Base-by-base conservation (phyloP, 108 stramenopile genomes). In the Hondaea fermentalgiana region DNA sequence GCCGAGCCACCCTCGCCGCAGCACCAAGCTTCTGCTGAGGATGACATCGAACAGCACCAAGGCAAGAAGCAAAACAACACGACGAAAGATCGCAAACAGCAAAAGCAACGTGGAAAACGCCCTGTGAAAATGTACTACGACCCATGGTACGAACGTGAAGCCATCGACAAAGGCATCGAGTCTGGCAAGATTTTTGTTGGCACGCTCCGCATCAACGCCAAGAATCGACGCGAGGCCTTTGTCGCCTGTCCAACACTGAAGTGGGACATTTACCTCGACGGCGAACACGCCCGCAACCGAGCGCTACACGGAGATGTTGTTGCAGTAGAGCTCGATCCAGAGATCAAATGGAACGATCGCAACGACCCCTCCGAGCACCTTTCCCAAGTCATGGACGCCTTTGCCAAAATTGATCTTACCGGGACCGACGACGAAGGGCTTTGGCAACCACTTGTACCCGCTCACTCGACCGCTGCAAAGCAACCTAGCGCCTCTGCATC, bases 261-360 rank as follows among this genome's bases (percentile, higher is more conserved):
- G 0, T 51, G 16, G 51, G 97, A 98, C 89, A 91, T 97, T 25
- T 29, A 96, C 45, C 88, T 98, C 43, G 87, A 89, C 44, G 90
- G 89, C n/a, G 92, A 92, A 35, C 55, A 91, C 53, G 92, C 92
- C 58, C 92, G 95, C 12, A 98, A 98, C 90, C 92, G 97, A 16
- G 96, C 96, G 0, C 88, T 97, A 58, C 94, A 97, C 93, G 96
- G 96, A 0, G 96, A 98, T 91, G 72, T 88, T 19, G 96, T 98
- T 5, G 97, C 93, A 93, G 94, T 98, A 16, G 94, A 96, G 89
- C 59, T 98, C 12, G 44, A 94, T 19, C 42, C 89, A 0, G 43
- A 55, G 55, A 49, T 71, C 3, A 8, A 12, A 3, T 90, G 89
- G 89, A 12, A 55, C 16, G 71, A 53, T 25, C 44, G 76, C 76